phyloP scores from a whole-genome alignment of 2,329 filamentous ascomycete genomes.

The Talaromyces sp. region DNA sequence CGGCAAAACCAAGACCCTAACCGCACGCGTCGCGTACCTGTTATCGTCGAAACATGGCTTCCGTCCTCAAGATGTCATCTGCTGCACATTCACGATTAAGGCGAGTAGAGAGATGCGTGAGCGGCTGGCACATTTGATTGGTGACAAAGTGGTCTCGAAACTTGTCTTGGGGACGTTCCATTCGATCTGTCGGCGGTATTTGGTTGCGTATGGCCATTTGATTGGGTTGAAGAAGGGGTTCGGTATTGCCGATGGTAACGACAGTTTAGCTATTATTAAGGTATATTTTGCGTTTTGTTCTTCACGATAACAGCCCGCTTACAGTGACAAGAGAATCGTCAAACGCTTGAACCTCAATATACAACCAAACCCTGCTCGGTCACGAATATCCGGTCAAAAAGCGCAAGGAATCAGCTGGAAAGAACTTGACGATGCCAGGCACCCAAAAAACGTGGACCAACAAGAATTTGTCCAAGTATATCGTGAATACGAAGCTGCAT shows the following conservation, averaged over 20 bases:
- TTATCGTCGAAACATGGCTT: conserved; percentile 58
- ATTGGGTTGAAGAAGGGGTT: conserved; percentile 83
- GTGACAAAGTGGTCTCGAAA: conserved; percentile 68
- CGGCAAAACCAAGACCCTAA: conserved; percentile 94
- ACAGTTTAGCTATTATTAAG: conserved; percentile 74
- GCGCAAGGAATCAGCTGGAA: conserved; percentile 52
- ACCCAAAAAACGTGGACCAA: conserved; percentile 45
- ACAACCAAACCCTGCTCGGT: conserved; percentile 67
- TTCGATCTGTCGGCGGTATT: conserved; percentile 81
- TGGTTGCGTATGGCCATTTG: conserved; percentile 76
- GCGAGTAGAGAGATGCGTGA: conserved; percentile 91
- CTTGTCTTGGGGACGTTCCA: conserved; percentile 92
- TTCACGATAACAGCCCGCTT: not conserved
- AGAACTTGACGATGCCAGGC: conserved; percentile 39
- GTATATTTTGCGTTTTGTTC: conserved; percentile 22
- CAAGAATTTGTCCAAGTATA: conserved; percentile 68
- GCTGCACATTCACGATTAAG: conserved; percentile 96
- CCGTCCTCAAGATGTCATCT: conserved; percentile 81
- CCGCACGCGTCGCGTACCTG: conserved; percentile 86
- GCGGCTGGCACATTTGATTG: conserved; percentile 77
- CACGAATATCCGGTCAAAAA: conserved; percentile 68
- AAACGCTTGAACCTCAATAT: conserved; percentile 67
- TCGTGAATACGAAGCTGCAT: conserved; percentile 71
- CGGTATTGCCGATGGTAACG: conserved; percentile 81
- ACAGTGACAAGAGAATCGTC: conserved; percentile 59